These are phyloP conservation scores for Candida verbasci DNA, from an alignment of 805 yeast genomes.

Conservation along the genomic window DNA sequence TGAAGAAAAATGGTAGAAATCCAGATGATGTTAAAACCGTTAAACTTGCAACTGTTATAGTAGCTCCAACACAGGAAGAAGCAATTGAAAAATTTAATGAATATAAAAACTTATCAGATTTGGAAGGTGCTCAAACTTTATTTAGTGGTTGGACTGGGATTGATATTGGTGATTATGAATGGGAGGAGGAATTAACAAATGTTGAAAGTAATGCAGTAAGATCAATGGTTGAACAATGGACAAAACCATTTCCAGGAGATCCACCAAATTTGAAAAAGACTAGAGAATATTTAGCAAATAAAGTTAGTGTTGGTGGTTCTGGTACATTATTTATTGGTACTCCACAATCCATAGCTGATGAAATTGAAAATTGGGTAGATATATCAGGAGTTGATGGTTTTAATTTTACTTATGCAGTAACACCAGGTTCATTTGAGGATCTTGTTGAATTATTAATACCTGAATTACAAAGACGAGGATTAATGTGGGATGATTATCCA, in stretches of 20 bases:
- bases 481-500: slow-evolving; percentile 34
- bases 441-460: slow-evolving; percentile 34
- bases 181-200: slow-evolving; percentile 25
- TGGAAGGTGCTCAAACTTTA: slow-evolving; percentile 37
- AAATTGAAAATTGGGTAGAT: slow-evolving; percentile 34
- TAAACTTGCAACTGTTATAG: slow-evolving; percentile 29
- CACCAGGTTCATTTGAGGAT: slow-evolving; percentile 34
- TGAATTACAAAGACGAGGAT: slow-evolving; percentile 31
- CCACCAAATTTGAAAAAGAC: slow-evolving; percentile 17
- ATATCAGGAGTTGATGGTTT: slow-evolving; percentile 41
- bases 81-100: slow-evolving; percentile 35
- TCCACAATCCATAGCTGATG: slow-evolving; percentile 34
- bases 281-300: slow-evolving; percentile 22
- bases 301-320: slow-evolving; percentile 22
- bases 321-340: slow-evolving; percentile 34
- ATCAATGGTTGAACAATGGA: slow-evolving; percentile 29
- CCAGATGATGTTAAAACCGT: slow-evolving; percentile 34
- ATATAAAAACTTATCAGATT: slow-evolving; percentile 28
- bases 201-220: slow-evolving; percentile 30
- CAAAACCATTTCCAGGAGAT: slow-evolving; percentile 25
- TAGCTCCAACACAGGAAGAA: slow-evolving; percentile 40
- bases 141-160: slow-evolving; percentile 41
- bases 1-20: slow-evolving; percentile 31
- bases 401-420: slow-evolving; percentile 34
- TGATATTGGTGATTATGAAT: slow-evolving; percentile 30